A percentile compares a stretch with the other conserved stretches of the same genome.
These are phyloP conservation scores for Rhodamnia rubescens DNA, from an alignment of 345 rosid genomes.

Conservation along the genomic window DNA sequence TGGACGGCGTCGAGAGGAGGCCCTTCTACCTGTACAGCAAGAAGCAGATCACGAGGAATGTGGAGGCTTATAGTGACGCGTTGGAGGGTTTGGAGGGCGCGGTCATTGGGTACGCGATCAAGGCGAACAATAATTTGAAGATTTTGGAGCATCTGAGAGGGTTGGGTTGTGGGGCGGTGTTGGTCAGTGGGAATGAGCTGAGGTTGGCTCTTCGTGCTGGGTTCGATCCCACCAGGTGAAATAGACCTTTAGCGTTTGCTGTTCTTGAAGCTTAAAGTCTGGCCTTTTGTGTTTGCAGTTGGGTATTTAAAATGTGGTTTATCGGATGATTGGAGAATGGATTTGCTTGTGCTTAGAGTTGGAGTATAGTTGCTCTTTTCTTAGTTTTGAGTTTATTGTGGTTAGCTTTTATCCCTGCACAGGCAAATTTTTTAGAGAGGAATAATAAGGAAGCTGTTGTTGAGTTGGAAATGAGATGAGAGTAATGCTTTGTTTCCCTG, in stretches of 20 bases:
- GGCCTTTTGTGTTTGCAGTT: neutral
- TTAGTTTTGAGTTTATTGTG: neutral
- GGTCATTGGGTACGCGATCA: slow-evolving; percentile 85
- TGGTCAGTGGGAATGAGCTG: slow-evolving; percentile 95
- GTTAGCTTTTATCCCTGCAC: slow-evolving; percentile 10
- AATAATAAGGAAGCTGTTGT: too few species aligned
- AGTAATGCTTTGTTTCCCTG: too few species aligned
- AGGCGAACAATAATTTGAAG: slow-evolving; percentile 87
- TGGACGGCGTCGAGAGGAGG: slow-evolving; percentile 70
- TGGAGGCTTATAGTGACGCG: slow-evolving; percentile 72
- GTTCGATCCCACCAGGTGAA: slow-evolving; percentile 79
- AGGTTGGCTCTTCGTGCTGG: slow-evolving; percentile 82
- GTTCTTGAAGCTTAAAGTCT: neutral
- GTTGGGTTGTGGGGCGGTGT: slow-evolving; percentile 89
- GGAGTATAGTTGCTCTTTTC: neutral
- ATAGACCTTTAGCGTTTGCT: neutral
- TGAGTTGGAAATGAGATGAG: too few species aligned
- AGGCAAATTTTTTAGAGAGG: too few species aligned
- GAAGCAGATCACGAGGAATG: slow-evolving; percentile 77
- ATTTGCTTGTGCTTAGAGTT: neutral
- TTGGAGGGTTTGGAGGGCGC: slow-evolving; percentile 54
- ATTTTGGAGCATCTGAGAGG: slow-evolving; percentile 87
- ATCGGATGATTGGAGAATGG: neutral
- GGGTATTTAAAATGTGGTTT: neutral
- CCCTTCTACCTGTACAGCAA: slow-evolving; percentile 89